These are phyloP conservation scores for Rosa multiflora DNA, from an alignment of 306 rosid species.

Conservation along the genomic window DNA sequence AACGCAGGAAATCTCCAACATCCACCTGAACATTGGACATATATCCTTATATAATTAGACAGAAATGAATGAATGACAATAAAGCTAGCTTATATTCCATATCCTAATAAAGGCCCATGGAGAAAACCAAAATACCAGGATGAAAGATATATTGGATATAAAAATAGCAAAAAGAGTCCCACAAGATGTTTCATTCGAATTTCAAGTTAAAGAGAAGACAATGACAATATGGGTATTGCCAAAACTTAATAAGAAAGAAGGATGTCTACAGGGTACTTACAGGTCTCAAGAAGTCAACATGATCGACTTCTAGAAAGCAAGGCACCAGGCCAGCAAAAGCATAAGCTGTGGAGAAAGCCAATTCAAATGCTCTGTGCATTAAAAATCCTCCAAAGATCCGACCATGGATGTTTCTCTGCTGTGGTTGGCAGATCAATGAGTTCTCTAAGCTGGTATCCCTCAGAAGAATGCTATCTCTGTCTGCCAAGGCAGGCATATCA, in stretches of 20 bases:
- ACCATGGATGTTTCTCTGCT: constrained; percentile 96
- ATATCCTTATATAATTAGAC: background rate
- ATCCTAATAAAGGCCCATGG: background rate
- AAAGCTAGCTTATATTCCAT: background rate
- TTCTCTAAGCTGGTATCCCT: constrained; percentile 78
- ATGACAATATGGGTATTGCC: background rate
- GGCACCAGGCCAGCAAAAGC: constrained; percentile 91
- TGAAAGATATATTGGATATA: background rate
- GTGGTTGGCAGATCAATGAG: constrained; percentile 90
- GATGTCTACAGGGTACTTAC: constrained; percentile 36
- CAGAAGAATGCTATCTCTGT: constrained; percentile 88
- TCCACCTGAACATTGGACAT: constrained; percentile 65
- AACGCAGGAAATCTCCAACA: constrained; percentile 90
- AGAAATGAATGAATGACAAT: background rate
- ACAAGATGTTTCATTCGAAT: background rate
- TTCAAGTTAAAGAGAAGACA: background rate
- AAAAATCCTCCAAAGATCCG: constrained; percentile 94
- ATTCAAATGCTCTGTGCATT: constrained; percentile 93
- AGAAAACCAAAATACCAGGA: background rate
- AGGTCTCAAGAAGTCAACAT: constrained; percentile 88
- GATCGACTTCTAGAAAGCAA: constrained; percentile 92
- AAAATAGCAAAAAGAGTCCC: background rate
- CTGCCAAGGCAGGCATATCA: constrained; percentile 95
- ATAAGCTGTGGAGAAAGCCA: constrained; percentile 94
- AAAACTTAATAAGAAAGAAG: background rate